phyloP scores from a whole-genome alignment of 306 rosid species.

The Canavalia gladiata region DNA sequence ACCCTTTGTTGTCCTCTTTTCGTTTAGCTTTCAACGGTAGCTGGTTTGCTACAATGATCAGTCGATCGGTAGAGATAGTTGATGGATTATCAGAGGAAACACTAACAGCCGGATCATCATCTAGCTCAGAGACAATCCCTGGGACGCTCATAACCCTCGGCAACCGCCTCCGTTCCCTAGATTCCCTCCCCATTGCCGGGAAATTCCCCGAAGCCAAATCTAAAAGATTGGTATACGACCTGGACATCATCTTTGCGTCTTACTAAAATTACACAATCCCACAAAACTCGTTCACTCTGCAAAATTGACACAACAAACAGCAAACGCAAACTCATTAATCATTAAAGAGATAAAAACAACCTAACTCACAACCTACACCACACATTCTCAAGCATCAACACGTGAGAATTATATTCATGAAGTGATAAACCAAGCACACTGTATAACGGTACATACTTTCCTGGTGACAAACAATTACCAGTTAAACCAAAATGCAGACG shows the following conservation, averaged over 20 bases:
- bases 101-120: constrained; percentile 73
- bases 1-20: constrained; percentile 67
- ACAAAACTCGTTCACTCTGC: constrained; percentile 47
- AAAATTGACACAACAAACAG: constrained; percentile 35
- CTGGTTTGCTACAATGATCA: constrained; percentile 85
- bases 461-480: constrained; percentile 22
- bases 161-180: constrained; percentile 61
- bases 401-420: constrained; percentile 20
- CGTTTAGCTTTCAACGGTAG: constrained; percentile 78
- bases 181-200: constrained; percentile 61
- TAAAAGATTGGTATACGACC: constrained; percentile 77
- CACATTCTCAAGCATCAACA: constrained; percentile 32
- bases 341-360: constrained; percentile 23
- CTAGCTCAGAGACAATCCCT: constrained; percentile 67
- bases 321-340: constrained; percentile 28
- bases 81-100: constrained; percentile 76
- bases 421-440: constrained; percentile 43
- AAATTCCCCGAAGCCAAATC: constrained; percentile 91
- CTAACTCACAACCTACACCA: constrained; percentile 37
- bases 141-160: constrained; percentile 78
- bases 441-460: background rate
- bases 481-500: constrained; percentile 45
- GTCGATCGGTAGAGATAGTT: constrained; percentile 62
- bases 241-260: constrained; percentile 71
- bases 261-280: constrained; percentile 45